These are phyloP conservation scores for Solanum piurae DNA, from an alignment of 257 asterid genomes.

Conservation along the genomic window DNA sequence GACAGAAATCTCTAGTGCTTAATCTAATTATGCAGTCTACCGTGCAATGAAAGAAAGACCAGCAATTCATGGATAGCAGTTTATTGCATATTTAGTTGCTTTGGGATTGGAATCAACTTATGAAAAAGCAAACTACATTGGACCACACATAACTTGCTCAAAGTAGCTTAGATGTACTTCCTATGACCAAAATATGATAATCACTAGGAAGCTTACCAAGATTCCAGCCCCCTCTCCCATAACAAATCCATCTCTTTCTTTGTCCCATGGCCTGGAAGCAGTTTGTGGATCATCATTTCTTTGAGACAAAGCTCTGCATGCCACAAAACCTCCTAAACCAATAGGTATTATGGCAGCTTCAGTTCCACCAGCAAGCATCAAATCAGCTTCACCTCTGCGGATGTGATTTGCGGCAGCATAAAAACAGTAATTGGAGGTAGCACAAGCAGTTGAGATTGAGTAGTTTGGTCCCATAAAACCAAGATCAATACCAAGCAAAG, in stretches of 20 bases:
- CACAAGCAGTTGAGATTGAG: constrained; percentile 95
- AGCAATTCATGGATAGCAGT: neutral
- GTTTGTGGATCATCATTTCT: constrained; percentile 86
- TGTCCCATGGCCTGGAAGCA: constrained; percentile 93
- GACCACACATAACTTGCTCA: neutral
- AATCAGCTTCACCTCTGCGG: constrained; percentile 94
- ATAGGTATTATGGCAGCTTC: constrained; percentile 96
- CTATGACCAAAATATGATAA: neutral
- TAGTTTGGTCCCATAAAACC: constrained; percentile 97
- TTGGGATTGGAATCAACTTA: neutral
- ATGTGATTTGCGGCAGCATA: constrained; percentile 96
- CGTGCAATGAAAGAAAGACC: neutral
- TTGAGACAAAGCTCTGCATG: constrained; percentile 91
- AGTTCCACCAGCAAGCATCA: constrained; percentile 91
- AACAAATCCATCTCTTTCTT: constrained; percentile 85
- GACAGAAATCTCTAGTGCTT: neutral
- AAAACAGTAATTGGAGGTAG: constrained; percentile 88
- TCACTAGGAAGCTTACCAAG: constrained; percentile 42
- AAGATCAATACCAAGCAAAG: constrained; percentile 88
- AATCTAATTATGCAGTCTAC: neutral
- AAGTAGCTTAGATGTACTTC: neutral
- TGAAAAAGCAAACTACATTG: neutral
- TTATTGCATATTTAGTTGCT: neutral
- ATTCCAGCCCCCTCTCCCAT: constrained; percentile 97
- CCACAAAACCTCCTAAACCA: constrained; percentile 95